Evolutionary conservation across 2,329 filamentous ascomycete species (phyloP), one percentile per base, ranked within the genome.

Genomic region (Metarhizium anisopliae): DNA sequence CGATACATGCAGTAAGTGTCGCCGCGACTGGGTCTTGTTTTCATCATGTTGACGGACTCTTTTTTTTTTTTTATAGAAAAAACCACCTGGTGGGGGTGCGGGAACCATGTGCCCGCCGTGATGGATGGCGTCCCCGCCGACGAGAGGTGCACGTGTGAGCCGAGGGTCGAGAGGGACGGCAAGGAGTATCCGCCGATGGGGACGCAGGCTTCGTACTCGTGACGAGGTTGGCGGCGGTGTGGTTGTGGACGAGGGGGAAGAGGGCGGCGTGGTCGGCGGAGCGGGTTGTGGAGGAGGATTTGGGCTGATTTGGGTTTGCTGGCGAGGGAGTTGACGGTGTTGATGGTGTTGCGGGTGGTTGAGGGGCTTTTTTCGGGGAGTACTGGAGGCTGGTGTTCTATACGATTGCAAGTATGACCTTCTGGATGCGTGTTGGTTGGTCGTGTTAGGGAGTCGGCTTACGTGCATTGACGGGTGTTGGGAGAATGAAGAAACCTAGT

Each of bases 151-250:
- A 74, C 73, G 29, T 90, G 86, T 67, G 74, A 78, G 62, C 85
- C 86, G 32, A 80, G 81, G 66, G 74, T 87, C 59, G 78, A 83
- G 64, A 74, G 75, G 45, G 77, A 81, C 55, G 84, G 83, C 50
- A 81, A 80, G 63, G 63, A 77, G 64, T 89, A 87, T 64, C 85
- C 85, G 57, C 84, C 85, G 32, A 85, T 81, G 78, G 83, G 77
- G 4, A 71, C 68, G 42, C 67, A 68, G 62, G 66, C 72, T 47
- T 64, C 63, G 56, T 77, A 77, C 66, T 70, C n/a, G 59, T 69
- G 35, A 58, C 55, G 36, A 55, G 55, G 52, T 64, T 64, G 50
- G 68, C 67, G 8, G 60, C 60, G 6, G 45, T 59, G 52, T 67
- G 69, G 51, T 57, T 69, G 47, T 65, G 66, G 63, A 57, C 56